These are phyloP conservation scores for Letharia lupina DNA, from an alignment of 495 filamentous ascomycete genomes.

Conservation along the genomic window DNA sequence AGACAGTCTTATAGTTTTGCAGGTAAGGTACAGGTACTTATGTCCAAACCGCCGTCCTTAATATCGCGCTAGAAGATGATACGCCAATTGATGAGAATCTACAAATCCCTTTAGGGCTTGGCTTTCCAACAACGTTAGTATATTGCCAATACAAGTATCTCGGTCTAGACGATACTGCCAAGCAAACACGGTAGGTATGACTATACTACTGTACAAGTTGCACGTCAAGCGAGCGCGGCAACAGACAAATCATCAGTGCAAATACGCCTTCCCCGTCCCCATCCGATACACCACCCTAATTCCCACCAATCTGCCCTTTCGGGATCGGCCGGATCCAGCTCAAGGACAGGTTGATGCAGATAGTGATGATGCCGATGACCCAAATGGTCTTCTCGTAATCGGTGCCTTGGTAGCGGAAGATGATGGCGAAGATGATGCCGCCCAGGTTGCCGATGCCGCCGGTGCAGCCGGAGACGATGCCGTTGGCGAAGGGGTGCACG, in stretches of 20 bases:
- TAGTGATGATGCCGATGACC: constrained; percentile 72
- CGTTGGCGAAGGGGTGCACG: constrained; percentile 67
- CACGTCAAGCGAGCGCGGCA: neutral
- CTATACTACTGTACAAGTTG: neutral
- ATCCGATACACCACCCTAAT: neutral
- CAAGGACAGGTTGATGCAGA: constrained; percentile 57
- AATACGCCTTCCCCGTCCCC: neutral
- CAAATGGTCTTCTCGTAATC: constrained; percentile 64
- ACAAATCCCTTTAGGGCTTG: no score
- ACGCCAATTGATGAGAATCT: neutral
- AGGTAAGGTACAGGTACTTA: no score
- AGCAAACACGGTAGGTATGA: neutral
- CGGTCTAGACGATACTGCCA: neutral
- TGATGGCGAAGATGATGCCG: constrained; percentile 75
- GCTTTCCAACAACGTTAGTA: no score
- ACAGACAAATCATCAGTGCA: neutral
- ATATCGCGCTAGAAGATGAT: neutral
- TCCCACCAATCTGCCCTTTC: constrained; percentile 56
- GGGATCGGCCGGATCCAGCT: constrained; percentile 68
- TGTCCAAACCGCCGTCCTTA: neutral
- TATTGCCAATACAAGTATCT: neutral
- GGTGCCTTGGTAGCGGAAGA: constrained; percentile 67
- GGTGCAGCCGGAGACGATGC: constrained; percentile 65
- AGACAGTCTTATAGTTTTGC: neutral
- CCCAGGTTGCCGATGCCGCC: constrained; percentile 78